Evolutionary conservation across 2,329 filamentous ascomycete genomes (phyloP).

Genomic region (Penicillium sp.): DNA sequence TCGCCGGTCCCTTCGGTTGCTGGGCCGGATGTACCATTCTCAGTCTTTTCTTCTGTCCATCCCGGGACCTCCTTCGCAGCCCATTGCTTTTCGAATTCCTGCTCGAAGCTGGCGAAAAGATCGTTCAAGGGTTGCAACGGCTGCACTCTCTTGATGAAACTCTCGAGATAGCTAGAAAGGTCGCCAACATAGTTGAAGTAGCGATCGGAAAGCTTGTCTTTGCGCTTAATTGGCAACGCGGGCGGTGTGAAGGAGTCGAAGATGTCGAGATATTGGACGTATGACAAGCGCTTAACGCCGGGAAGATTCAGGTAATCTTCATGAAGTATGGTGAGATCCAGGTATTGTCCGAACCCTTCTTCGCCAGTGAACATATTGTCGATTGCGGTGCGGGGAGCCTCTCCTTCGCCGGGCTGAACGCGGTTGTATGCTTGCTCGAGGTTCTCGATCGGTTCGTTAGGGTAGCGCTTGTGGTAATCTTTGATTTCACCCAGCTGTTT

Average conservation of each 20-base stretch:
- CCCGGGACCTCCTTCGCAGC: constrained; percentile 72
- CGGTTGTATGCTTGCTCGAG: constrained; percentile 87
- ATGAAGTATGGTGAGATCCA: constrained; percentile 81
- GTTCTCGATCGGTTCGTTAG: constrained; percentile 92
- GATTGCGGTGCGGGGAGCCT: constrained; percentile 64
- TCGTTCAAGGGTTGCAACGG: constrained; percentile 84
- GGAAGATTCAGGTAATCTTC: constrained; percentile 89
- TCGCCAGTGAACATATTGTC: constrained; percentile 95
- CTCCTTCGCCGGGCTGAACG: constrained; percentile 62
- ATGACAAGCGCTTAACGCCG: constrained; percentile 77
- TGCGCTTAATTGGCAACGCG: constrained; percentile 68
- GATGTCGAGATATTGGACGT: constrained; percentile 86
- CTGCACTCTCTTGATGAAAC: constrained; percentile 77
- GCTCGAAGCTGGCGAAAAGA: constrained; percentile 70
- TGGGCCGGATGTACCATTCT: constrained; percentile 41
- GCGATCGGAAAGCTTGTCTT: constrained; percentile 84
- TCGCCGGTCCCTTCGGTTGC: constrained; percentile 58
- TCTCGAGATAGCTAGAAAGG: constrained; percentile 78
- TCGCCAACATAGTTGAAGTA: constrained; percentile 88
- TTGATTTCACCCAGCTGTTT: constrained; percentile 77
- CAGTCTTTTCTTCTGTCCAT: constrained; percentile 62
- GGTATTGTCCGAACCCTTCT: constrained; percentile 87
- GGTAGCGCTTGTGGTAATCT: constrained; percentile 84
- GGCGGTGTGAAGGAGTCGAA: constrained; percentile 84
- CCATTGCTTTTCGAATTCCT: constrained; percentile 84